Conservation (phyloP, 2,329 filamentous ascomycete genomes). For the Xylariaceae sp. region DNA sequence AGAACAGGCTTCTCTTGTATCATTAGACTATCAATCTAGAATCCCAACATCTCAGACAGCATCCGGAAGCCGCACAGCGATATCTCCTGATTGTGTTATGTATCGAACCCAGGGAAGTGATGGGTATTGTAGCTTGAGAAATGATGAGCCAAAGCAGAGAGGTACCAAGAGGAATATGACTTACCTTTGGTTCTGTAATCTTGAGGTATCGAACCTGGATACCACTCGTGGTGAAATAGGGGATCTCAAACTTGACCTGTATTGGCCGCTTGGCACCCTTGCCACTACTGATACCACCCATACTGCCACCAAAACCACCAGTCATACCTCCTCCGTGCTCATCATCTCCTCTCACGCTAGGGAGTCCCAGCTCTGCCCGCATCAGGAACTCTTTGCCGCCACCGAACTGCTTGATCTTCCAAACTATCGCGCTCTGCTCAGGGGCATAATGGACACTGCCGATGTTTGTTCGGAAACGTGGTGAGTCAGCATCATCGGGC, state of each 20-base stretch:
- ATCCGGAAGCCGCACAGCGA: conserved; percentile 93
- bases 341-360: conserved; percentile 92
- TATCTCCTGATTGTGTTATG: conserved; percentile 97
- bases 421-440: conserved; percentile 96
- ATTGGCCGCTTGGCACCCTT: conserved; percentile 95
- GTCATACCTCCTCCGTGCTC: conserved; percentile 98
- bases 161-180: conserved; percentile 37
- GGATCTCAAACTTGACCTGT: conserved; percentile 99
- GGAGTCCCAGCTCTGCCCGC: conserved; percentile 93
- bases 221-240: conserved; percentile 99
- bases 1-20: conserved; percentile 20
- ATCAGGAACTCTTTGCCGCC: conserved; percentile 99
- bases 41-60: conserved; percentile 60
- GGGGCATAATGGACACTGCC: conserved; percentile 97
- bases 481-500: conserved; percentile 94
- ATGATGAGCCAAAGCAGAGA: conserved; percentile 22
- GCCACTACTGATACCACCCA: conserved; percentile 84
- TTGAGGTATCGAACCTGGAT: conserved; percentile 99
- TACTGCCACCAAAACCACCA: conserved; percentile 93
- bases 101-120: conserved; percentile 98
- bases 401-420: conserved; percentile 99
- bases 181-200: conserved; percentile 98
- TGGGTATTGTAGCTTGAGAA: conserved; percentile 86
- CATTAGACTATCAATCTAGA: conserved; percentile 34
- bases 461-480: conserved; percentile 96